Base-by-base conservation (phyloP, 2,329 filamentous ascomycete genomes). In the Immersiporthe knoxdaviesiana region DNA sequence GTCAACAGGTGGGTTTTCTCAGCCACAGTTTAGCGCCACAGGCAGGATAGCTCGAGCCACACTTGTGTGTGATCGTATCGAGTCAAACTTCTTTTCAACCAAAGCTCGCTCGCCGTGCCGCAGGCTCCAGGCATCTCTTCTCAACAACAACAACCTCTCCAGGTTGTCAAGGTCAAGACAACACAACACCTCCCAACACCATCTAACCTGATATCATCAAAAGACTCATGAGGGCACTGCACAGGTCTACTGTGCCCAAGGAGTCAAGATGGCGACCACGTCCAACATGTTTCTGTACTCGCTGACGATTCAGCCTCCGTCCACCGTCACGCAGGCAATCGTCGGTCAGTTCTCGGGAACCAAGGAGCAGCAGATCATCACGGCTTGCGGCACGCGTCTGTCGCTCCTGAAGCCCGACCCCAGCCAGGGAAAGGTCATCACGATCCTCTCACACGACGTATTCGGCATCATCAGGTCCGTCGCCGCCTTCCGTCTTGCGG, bases 201-300 rank as follows among this genome's bases (percentile, higher is more conserved):
- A 54, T 30, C 64, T n/a, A 59, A 58, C 21, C 39, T 39, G 21
- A 67, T 60, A 32, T 56, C 56, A 54, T 63, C 41, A 67, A 47
- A 67, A 67, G 56, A 67, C 70, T 65, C 65, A 71, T 71, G 70
- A 67, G 62, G 70, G 71, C 74, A 81, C 82, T 81, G 82, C 81
- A 82, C 83, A 83, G 84, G 82, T 81, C 82, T 77, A 78, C 82
- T 83, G 83, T 82, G 82, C 81, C 78, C 77, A 77, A 67, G 65
- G 72, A 72, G 81, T 77, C 78, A 86, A 78, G 79, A 98, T 98
- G 96, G 95, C 96, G 84, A 97, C 94, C 79, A 97, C 95, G 72
- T 97, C 94, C 74, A 95, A 95, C 80, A 97, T 97, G 93, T 97
- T 97, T 81, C 90, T 99, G 84, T 99, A 99, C 84, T 96, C 93